A percentile compares a stretch with the other conserved stretches of the same genome.
phyloP scores from a whole-genome alignment of 23 red algal genomes.

The Cyanidioschyzon merolae region DNA sequence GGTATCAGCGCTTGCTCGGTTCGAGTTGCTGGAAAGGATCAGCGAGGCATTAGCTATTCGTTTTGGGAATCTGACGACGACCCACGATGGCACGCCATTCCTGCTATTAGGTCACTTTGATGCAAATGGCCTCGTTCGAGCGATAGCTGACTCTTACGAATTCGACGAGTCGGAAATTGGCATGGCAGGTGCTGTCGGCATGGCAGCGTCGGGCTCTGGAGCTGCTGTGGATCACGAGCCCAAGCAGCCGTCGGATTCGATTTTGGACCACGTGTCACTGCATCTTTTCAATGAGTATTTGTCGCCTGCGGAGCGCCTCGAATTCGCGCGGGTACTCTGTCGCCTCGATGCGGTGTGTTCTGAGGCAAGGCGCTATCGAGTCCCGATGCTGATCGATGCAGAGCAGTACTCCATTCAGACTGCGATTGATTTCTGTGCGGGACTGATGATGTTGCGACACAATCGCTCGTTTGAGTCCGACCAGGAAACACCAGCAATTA shows the following conservation, averaged over 20 bases:
- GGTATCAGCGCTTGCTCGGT: not conserved
- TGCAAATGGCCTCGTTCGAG: not conserved
- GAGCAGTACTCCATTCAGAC: slow-evolving; percentile 31
- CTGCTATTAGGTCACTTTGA: not conserved
- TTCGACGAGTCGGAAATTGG: not conserved
- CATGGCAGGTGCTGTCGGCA: not conserved
- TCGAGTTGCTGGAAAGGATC: not conserved
- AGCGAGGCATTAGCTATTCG: not conserved
- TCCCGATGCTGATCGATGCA: slow-evolving; percentile 46
- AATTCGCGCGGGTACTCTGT: not conserved
- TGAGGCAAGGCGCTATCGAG: not conserved
- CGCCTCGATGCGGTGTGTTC: slow-evolving; percentile 2
- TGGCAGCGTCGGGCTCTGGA: not conserved
- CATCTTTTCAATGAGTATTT: slow-evolving; percentile 7
- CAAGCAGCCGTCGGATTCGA: not conserved
- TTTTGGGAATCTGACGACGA: not conserved
- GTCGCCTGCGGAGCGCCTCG: slow-evolving; percentile 1
- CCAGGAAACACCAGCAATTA: not conserved
- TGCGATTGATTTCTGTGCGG: slow-evolving; percentile 30
- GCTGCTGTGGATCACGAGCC: not conserved
- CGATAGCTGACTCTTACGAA: slow-evolving; percentile 2
- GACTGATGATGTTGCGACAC: slow-evolving; percentile 13
- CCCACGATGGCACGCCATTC: slow-evolving; percentile 8
- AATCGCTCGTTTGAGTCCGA: slow-evolving; percentile 1
- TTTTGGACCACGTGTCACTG: not conserved